These are phyloP conservation scores for Clonostachys chloroleuca DNA, from an alignment of 2,329 filamentous ascomycete species.

Conservation along the genomic window DNA sequence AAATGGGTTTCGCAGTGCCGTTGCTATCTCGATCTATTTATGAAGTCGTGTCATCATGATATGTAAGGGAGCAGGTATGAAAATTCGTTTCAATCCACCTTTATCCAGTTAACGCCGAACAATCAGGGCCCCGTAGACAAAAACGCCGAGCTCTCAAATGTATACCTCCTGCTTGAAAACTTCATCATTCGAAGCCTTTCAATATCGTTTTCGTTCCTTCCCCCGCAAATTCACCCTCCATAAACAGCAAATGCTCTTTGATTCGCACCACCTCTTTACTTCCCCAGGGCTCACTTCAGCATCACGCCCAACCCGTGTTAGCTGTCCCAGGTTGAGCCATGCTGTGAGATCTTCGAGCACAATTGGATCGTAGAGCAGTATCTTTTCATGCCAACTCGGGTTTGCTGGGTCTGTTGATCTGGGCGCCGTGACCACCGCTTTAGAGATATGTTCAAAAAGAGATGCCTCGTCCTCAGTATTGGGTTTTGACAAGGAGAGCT, in stretches of 20 bases:
- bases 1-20: too few species aligned
- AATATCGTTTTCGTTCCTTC: constrained; percentile 46
- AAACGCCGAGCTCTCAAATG: too few species aligned
- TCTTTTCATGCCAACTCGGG: constrained; percentile 85
- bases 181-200: constrained; percentile 1
- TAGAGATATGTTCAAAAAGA: constrained; percentile 49
- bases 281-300: constrained; percentile 58
- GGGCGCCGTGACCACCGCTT: constrained; percentile 46
- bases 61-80: too few species aligned
- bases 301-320: constrained; percentile 60
- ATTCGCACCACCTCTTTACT: constrained; percentile 88
- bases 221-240: constrained; percentile 56
- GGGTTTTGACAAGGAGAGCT: constrained; percentile 31
- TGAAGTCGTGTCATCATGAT: too few species aligned
- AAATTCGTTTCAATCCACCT: too few species aligned
- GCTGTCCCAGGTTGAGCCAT: constrained; percentile 74
- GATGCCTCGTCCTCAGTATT: constrained; percentile 34
- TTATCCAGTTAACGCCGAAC: too few species aligned
- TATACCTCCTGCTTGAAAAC: too few species aligned
- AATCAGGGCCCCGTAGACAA: too few species aligned
- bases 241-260: constrained; percentile 78
- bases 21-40: too few species aligned
- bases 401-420: constrained; percentile 40
- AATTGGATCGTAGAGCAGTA: constrained; percentile 89
- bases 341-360: constrained; percentile 77